Evolutionary conservation across 441 rosid genomes (phyloP).

Genomic region (Aleurites moluccanus): DNA sequence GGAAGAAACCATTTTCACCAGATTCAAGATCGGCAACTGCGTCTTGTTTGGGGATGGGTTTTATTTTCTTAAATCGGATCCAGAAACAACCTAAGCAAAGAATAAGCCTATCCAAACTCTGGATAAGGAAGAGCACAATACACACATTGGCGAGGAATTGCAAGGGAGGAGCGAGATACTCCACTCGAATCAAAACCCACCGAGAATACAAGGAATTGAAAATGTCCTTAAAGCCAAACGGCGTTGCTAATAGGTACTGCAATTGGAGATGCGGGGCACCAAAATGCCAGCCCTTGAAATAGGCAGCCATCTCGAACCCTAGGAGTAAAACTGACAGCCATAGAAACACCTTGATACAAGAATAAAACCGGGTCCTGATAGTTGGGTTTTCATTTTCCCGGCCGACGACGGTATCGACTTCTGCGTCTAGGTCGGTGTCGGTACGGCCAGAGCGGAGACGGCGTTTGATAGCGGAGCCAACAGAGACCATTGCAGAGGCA

Average conservation of each 20-base stretch:
- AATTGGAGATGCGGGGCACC: conserved; percentile 55
- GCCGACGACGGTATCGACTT: conserved; percentile 15
- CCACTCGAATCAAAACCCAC: conserved; percentile 79
- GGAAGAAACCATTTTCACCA: conserved; percentile 59
- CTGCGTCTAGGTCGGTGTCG: conserved; percentile 57
- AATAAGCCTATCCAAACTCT: conserved; percentile 73
- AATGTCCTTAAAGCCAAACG: conserved; percentile 47
- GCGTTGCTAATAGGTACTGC: conserved; percentile 46
- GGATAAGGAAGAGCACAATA: conserved; percentile 77
- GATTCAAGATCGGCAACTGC: conserved; percentile 58
- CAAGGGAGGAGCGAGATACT: conserved; percentile 86
- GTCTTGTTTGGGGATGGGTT: conserved; percentile 55
- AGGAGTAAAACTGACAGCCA: conserved; percentile 58
- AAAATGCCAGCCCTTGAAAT: conserved; percentile 80
- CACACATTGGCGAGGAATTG: conserved; percentile 82
- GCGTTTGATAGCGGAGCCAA: conserved; percentile 62
- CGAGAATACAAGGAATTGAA: conserved; percentile 63
- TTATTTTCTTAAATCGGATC: conserved; percentile 73
- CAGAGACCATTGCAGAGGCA: conserved; percentile 59
- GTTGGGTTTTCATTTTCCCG: conserved; percentile 42
- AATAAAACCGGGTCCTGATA: conserved; percentile 52
- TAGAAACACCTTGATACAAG: conserved; percentile 63
- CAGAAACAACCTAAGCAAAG: conserved; percentile 91
- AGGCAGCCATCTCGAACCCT: conserved; percentile 68
- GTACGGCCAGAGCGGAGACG: conserved; percentile 72